phyloP scores from a whole-genome alignment of 2,329 filamentous ascomycete species.

The Microthyrium microscopicum region DNA sequence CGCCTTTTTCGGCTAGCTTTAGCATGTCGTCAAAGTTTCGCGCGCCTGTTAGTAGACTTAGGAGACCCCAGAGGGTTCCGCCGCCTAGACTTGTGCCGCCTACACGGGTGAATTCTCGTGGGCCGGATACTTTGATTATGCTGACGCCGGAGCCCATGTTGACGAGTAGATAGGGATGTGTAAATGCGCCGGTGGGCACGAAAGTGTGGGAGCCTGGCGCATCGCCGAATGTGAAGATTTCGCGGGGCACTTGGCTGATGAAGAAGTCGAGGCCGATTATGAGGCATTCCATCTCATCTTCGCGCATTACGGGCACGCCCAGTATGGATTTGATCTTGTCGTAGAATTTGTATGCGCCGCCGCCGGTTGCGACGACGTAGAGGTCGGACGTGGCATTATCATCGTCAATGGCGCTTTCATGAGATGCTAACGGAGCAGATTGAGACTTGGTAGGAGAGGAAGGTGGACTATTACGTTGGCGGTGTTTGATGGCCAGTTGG shows the following conservation, averaged over 20 bases:
- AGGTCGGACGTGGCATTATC: conserved; percentile 55
- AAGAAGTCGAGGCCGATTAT: conserved; percentile 98
- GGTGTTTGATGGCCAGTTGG: conserved; percentile 67
- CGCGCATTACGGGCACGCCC: conserved; percentile 72
- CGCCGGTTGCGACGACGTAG: conserved; percentile 89
- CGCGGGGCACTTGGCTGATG: conserved; percentile 90
- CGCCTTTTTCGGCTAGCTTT: conserved; percentile 72
- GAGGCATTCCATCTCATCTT: conserved; percentile 97
- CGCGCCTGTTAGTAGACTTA: conserved; percentile 84
- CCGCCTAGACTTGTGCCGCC: conserved; percentile 90
- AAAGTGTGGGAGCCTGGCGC: conserved; percentile 73
- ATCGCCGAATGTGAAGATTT: conserved; percentile 95
- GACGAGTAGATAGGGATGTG: conserved; percentile 93
- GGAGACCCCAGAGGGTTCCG: conserved; percentile 91
- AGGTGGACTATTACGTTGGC: conserved; percentile 57
- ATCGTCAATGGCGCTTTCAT: too few species aligned
- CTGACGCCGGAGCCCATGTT: conserved; percentile 96
- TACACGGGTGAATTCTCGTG: conserved; percentile 71
- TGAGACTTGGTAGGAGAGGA: too few species aligned
- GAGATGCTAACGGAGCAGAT: too few species aligned
- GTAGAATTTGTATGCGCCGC: conserved; percentile 93
- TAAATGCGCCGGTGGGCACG: conserved; percentile 55
- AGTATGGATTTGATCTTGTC: conserved; percentile 72
- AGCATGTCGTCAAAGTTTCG: conserved; percentile 97
- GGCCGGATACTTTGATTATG: conserved; percentile 92